phyloP scores from a whole-genome alignment of 73 alveolate genomes.

The Paramecium primaurelia region DNA sequence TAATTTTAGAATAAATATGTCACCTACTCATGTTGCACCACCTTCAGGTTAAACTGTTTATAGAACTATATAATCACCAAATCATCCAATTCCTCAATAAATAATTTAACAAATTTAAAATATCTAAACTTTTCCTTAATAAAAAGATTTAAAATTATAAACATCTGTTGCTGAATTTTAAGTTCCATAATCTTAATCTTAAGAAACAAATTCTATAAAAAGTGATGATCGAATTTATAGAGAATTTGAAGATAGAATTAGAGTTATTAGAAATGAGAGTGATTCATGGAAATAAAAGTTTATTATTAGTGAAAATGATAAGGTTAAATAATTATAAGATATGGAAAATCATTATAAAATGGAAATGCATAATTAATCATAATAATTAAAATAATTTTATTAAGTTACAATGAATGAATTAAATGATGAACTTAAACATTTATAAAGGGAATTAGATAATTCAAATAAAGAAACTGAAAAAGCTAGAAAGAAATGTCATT shows the following conservation, averaged over 20 bases:
- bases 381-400: not conserved
- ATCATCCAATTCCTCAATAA: not conserved
- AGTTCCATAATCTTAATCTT: not conserved
- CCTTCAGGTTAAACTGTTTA: constrained; percentile 15
- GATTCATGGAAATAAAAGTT: constrained; percentile 39
- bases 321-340: not conserved
- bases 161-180: not conserved
- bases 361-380: not conserved
- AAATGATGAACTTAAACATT: not conserved
- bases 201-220: not conserved
- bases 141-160: not conserved
- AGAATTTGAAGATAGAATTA: constrained; percentile 21
- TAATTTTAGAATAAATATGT: not conserved
- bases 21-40: constrained; percentile 5
- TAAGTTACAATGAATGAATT: not conserved
- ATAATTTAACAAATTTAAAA: not conserved
- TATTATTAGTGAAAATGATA: not conserved
- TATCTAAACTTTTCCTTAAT: not conserved
- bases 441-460: constrained; percentile 19
- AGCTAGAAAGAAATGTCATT: not conserved
- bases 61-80: not conserved
- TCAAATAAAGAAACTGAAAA: constrained; percentile 21
- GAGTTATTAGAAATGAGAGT: not conserved
- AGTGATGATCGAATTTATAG: not conserved
- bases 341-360: not conserved